A percentile compares a stretch with the other conserved stretches of the same genome.
These are phyloP conservation scores for Amphirosellinia nigrospora DNA, from an alignment of 495 filamentous ascomycete genomes.

Conservation along the genomic window DNA sequence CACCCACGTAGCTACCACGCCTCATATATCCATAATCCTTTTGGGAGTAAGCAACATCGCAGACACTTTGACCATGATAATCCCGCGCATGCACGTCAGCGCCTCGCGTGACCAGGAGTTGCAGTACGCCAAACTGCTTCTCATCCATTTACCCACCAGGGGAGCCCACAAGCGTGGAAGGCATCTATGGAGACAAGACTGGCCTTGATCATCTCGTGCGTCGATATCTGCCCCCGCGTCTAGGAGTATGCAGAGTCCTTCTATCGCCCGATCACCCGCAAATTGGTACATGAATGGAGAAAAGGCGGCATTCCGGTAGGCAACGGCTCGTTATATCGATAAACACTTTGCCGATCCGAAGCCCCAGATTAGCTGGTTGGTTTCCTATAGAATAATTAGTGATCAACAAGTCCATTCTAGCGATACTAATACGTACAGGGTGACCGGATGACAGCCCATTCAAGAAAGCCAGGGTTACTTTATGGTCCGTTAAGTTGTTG, in stretches of 20 bases:
- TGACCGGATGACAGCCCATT: neutral
- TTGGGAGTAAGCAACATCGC: neutral
- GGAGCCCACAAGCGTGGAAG: neutral
- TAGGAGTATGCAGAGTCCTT: neutral
- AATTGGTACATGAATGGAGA: neutral
- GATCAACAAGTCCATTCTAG: neutral
- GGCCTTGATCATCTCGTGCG: neutral
- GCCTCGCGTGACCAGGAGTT: neutral
- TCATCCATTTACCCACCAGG: neutral
- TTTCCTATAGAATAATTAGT: neutral
- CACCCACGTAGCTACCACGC: neutral
- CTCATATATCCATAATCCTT: neutral
- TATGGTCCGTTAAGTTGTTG: neutral
- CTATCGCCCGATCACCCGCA: neutral
- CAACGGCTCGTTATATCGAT: neutral
- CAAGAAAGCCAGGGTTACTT: neutral
- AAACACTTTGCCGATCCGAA: neutral
- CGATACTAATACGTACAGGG: neutral
- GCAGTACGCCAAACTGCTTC: neutral
- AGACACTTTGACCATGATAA: neutral
- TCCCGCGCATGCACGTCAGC: neutral
- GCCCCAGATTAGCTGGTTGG: neutral
- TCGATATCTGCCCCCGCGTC: neutral
- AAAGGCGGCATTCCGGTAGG: neutral
- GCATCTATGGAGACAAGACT: neutral